Evolutionary conservation across 2,329 filamentous ascomycete genomes (phyloP), one percentile per base, ranked within the genome.

Genomic region (Plectosphaerella cucumerina): DNA sequence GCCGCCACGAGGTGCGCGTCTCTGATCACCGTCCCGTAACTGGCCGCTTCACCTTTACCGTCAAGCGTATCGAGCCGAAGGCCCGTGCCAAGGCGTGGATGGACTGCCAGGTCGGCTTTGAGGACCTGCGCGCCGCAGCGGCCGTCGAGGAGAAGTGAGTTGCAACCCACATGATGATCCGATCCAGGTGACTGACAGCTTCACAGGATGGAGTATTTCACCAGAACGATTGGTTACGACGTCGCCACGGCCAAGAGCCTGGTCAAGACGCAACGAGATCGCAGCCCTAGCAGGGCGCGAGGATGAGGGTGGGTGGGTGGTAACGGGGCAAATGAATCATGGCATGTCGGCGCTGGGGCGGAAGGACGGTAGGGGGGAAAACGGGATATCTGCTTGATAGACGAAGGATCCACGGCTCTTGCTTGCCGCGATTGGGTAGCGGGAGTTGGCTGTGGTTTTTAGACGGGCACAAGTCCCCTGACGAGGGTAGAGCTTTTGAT

Each of bases 1-100:
- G 81, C 47, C 77, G 94, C 46, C 93, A 97, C 70, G 94, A 97
- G 68, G 87, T 97, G 33, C 81, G 86, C 53, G 89, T 93, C 5
- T 96, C 90, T 31, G 94, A 99, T 65, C 94, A 99, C 69, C 80
- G 94, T 57, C 94, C 94, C 10, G 94, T 99, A 26, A 96, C 87
- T 55, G 94, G 89, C 1, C 76, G 77, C 34, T 96, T 99, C 71
- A 84, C 82, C 63, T 81, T 97, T 49, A 83, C 88, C 48, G 80
- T 97, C 53, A 99, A 97, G 75, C 89, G 82, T 17, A 85, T 97
- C 33, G 80, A 86, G 54, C 77, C 82, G 6, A 80, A 82, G 60
- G 79, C 82, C 63, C 80, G 90, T 55, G 81, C 80, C 1, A 67
- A 73, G 23, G 80, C 82, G 15, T 90, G 86, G 85, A 86, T 89